phyloP scores from a whole-genome alignment of 2,329 filamentous ascomycete genomes.

The Colletotrichum sojae region DNA sequence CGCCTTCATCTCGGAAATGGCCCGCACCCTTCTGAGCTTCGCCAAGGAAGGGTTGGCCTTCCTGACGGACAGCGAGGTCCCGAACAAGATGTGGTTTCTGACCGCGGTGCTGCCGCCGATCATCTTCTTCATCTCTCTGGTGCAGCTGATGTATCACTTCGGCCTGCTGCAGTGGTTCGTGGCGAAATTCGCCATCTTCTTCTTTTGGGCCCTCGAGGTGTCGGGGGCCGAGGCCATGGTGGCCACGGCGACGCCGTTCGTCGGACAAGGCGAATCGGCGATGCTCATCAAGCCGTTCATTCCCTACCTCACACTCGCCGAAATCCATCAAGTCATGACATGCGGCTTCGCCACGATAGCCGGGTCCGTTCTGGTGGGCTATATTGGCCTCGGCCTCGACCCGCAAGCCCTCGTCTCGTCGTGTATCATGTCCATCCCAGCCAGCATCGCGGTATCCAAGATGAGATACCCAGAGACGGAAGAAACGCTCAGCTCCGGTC shows the following conservation, averaged over 20 bases:
- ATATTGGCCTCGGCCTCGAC: conserved; percentile 78
- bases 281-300: conserved; percentile 84
- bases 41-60: conserved; percentile 75
- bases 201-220: conserved; percentile 82
- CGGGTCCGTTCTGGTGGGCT: conserved; percentile 79
- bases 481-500: conserved; percentile 78
- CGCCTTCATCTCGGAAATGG: conserved; percentile 77
- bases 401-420: conserved; percentile 80
- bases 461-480: conserved; percentile 81
- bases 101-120: conserved; percentile 77
- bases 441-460: conserved; percentile 79
- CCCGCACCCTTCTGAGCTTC: conserved; percentile 74
- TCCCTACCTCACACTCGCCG: conserved; percentile 77
- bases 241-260: conserved; percentile 82
- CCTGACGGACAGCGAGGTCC: conserved; percentile 65
- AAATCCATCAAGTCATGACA: conserved; percentile 82
- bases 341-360: conserved; percentile 84
- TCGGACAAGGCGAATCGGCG: conserved; percentile 84
- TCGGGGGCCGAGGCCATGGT: conserved; percentile 83
- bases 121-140: conserved; percentile 83
- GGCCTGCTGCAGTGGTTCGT: conserved; percentile 81
- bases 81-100: conserved; percentile 70
- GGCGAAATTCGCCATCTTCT: conserved; percentile 80
- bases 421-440: conserved; percentile 84
- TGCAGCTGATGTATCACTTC: conserved; percentile 79